Percentiles rank a stretch among this genome's conserved stretches.
phyloP scores from a whole-genome alignment of 2,329 filamentous ascomycete species.

The Epicoccum nigrum region DNA sequence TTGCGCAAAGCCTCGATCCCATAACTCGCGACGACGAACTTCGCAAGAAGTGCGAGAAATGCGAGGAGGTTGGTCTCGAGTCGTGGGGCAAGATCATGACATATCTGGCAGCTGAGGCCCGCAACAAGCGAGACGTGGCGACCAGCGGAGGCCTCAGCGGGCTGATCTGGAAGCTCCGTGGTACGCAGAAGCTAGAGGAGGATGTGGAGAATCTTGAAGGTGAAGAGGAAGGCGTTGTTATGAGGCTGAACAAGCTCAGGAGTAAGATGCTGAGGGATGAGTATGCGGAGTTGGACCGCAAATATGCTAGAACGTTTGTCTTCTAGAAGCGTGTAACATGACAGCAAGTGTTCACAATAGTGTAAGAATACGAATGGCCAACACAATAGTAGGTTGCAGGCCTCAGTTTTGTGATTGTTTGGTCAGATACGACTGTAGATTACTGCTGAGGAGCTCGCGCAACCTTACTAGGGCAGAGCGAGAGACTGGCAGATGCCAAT shows the following conservation, averaged over 20 bases:
- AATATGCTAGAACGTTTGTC: constrained; percentile 45
- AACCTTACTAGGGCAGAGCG: no score
- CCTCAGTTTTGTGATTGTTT: no score
- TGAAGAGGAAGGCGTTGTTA: constrained; percentile 43
- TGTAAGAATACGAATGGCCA: neutral
- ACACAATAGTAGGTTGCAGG: no score
- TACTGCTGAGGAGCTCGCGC: no score
- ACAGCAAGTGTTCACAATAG: neutral
- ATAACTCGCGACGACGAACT: constrained; percentile 48
- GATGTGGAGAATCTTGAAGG: constrained; percentile 41
- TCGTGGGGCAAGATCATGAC: constrained; percentile 87
- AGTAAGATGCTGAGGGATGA: constrained; percentile 42
- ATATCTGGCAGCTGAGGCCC: constrained; percentile 61
- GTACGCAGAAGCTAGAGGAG: constrained; percentile 34
- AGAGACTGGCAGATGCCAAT: no score
- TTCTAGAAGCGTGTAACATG: constrained; percentile 26
- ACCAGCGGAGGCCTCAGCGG: constrained; percentile 27
- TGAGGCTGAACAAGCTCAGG: constrained; percentile 44
- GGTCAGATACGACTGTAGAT: no score
- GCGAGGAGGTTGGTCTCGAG: constrained; percentile 73
- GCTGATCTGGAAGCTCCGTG: constrained; percentile 37
- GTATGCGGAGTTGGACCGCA: constrained; percentile 45
- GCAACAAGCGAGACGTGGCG: constrained; percentile 34
- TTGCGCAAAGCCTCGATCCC: constrained; percentile 59
- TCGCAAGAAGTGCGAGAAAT: constrained; percentile 73